A percentile compares a stretch with the other conserved stretches of the same genome.
Conservation (phyloP, 2,329 filamentous ascomycete species). For the Pseudofabraea citricarpa region DNA sequence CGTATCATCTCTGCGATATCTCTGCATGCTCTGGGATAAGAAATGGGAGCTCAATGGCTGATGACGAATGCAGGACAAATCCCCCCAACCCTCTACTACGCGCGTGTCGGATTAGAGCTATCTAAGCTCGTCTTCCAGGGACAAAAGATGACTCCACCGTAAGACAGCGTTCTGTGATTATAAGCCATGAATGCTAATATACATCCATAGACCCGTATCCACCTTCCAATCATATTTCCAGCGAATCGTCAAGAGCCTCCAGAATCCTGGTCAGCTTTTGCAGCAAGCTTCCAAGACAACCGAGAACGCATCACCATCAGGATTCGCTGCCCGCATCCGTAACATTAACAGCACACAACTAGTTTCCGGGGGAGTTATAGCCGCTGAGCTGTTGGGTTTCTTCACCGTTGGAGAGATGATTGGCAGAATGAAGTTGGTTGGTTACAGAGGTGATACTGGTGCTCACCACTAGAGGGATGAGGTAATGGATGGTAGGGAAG, state of each 20-base stretch:
- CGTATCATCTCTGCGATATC: conserved; percentile 34
- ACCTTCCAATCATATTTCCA: conserved; percentile 87
- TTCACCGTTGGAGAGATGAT: conserved; percentile 98
- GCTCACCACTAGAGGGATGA: conserved; percentile 46
- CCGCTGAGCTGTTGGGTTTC: conserved; percentile 88
- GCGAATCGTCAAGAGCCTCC: conserved; percentile 63
- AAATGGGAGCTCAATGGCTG: conserved; percentile 16
- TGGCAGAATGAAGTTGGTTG: conserved; percentile 89
- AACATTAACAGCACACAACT: conserved; percentile 69
- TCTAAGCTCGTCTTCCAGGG: conserved; percentile 80
- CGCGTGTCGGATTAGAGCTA: conserved; percentile 81
- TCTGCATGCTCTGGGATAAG: conserved; percentile 1
- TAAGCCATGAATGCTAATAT: conserved; percentile 5
- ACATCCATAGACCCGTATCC: conserved; percentile 57
- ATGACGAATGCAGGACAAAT: conserved; percentile 60
- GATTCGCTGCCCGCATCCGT: conserved; percentile 57
- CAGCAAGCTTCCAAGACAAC: conserved; percentile 37
- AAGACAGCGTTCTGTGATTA: conserved; percentile 40
- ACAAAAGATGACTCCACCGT: conserved; percentile 95
- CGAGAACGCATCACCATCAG: conserved; percentile 47
- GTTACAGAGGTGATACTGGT: conserved; percentile 70
- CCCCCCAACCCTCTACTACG: conserved; percentile 87
- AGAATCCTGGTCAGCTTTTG: conserved; percentile 61
- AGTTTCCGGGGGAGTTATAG: conserved; percentile 68
- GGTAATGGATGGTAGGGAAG: background rate